Base-by-base conservation (phyloP, 805 yeast genomes). In the Candida coleopterorum region DNA sequence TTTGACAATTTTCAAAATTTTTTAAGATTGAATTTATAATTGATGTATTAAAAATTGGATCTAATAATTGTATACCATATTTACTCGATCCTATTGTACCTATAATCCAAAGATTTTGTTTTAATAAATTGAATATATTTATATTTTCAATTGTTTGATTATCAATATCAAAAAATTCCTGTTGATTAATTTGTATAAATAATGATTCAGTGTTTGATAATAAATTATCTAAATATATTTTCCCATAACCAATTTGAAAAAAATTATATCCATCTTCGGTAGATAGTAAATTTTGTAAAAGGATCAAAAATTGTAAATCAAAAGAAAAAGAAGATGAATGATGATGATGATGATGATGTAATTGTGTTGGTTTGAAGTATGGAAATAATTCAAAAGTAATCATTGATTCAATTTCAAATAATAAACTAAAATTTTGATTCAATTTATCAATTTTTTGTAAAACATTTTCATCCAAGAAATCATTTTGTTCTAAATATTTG, bases 91-190 rank as follows among this genome's bases (percentile, higher is more conserved):
- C 89, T 21, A 89, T 77, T 48, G 81, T 79, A 0, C 96, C 97
- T 23, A 86, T 68, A 2, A 94, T 80, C 97, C 97, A 90, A 24
- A 90, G 49, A 23, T 82, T 75, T 9, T 89, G 85, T 51, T 85
- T 86, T 18, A 90, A 56, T 4, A 18, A n/a, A 16, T 29, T 35
- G 8, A 51, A 14, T 7, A 63, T 23, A 14, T 65, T 41, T 14
- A 60, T 58, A 6, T 68, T 66, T 4, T 61, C 62, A 15, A 61
- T 68, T 6, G 52, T 53, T 16, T 39, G 37, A 8, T 43, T 40
- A 8, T 49, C 48, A 20, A 37, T 38, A 25, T 41, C 44, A 4
- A 40, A 16, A n/a, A 43, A 51, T 45, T 41, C 60, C 37, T 29
- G 55, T 23, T 40, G 9, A 29, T 37, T 21, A 43, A 32, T 18